These are phyloP conservation scores for Priceomyces castillae DNA, from an alignment of 805 yeast genomes.

Conservation along the genomic window DNA sequence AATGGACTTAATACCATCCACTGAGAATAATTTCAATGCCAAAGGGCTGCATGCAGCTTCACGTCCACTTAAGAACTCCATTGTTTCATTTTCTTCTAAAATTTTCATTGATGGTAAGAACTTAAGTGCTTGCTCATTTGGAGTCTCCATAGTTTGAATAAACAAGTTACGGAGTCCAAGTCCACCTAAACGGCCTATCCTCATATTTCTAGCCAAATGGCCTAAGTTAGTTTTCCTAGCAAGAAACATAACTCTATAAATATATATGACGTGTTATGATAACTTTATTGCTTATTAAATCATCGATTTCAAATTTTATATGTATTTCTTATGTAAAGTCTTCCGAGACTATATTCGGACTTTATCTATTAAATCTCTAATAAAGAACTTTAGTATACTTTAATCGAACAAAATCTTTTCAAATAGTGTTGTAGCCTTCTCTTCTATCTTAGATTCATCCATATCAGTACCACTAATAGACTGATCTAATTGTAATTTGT, in stretches of 20 bases:
- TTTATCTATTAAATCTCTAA: slow-evolving; percentile 8
- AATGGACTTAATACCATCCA: slow-evolving; percentile 74
- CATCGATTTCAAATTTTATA: too few relatives aligned
- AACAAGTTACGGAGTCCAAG: slow-evolving; percentile 36
- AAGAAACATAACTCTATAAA: slow-evolving; percentile 1
- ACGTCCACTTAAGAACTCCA: slow-evolving; percentile 71
- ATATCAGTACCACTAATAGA: slow-evolving; percentile 46
- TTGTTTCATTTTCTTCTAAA: slow-evolving; percentile 60
- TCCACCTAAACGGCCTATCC: not conserved
- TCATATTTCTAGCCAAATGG: not conserved
- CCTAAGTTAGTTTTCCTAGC: not conserved
- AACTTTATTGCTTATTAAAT: too few relatives aligned
- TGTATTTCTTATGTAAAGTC: not conserved
- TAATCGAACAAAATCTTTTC: slow-evolving; percentile 45
- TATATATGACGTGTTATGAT: not conserved
- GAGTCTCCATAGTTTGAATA: slow-evolving; percentile 83
- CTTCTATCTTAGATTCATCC: slow-evolving; percentile 45
- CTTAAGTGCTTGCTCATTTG: slow-evolving; percentile 82
- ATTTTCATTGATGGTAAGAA: slow-evolving; percentile 73
- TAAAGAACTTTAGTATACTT: not conserved
- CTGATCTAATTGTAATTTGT: slow-evolving; percentile 83
- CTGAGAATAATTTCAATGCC: slow-evolving; percentile 68
- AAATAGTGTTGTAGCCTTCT: slow-evolving; percentile 50
- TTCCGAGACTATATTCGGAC: slow-evolving; percentile 1
- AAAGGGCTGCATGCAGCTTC: slow-evolving; percentile 76